Base-by-base conservation (phyloP, 2,329 filamentous ascomycete species). In the Ceratocystis albifundus region DNA sequence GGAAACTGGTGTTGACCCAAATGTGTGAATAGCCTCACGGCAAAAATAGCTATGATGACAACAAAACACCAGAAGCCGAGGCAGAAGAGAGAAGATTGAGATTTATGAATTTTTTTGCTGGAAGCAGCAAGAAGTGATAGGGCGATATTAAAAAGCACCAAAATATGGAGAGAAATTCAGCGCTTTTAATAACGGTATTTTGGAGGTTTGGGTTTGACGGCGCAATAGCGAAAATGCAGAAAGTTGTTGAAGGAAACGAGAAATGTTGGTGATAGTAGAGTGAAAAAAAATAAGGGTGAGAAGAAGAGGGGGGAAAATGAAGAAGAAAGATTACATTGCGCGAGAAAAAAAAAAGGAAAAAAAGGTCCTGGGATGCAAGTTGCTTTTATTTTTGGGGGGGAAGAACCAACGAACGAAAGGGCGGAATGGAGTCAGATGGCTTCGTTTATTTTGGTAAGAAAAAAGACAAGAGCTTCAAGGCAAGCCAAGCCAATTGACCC, bases 391-490 rank as follows among this genome's bases (percentile, higher is more conserved):
- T 65, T 65, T 30, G 55, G 45, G 48, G 57, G 45, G 41, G 63
- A 48, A 61, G 62, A 55, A 59, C 25, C 55, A 59, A n/a, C 17
- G 55, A 59, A 61, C 65, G 22, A 69, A 69, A 67, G 70, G 64
- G 71, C 70, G 36, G 66, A 70, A 44, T 72, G 75, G 15, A 65
- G 68, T 22, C 67, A 61, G 50, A 64, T 64, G 55, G 30, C 28
- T 59, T 59, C 55, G 55, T 59, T 59, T 59, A 59, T 59, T 59
- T 59, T 28, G 55, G 55, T 36, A 28, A 63, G 41, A n/a, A 12
- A 32, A 63, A 48, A 63, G 50, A 63, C 25, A 63, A 32, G 0
- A 48, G 30, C 15, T 25, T 32, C 32, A 32, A 44, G 30, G 17
- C 25, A 46, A 48, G 41, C 15, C 44, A 48, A 48, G 17, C 28